phyloP scores from a whole-genome alignment of 1,284 basidiomycete genomes.

The Naganishia liquefaciens region DNA sequence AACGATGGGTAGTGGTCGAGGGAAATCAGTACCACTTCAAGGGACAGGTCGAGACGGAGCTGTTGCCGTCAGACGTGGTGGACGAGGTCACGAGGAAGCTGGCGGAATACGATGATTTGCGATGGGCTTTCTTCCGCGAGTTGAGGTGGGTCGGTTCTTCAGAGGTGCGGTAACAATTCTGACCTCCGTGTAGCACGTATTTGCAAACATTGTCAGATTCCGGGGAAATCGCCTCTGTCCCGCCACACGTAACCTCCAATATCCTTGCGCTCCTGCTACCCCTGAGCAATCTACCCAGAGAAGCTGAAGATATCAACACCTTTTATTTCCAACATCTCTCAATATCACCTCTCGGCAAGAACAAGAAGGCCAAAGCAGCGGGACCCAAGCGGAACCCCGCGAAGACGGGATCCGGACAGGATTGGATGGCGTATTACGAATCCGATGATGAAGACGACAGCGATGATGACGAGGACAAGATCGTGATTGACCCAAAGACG shows the following conservation, averaged over 20 bases:
- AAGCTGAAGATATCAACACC: constrained; percentile 70
- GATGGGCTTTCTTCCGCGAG: constrained; percentile 91
- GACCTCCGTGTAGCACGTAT: constrained; percentile 3
- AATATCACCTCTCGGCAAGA: constrained; percentile 30
- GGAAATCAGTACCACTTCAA: constrained; percentile 28
- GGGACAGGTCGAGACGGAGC: constrained; percentile 17
- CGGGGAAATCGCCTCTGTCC: not conserved
- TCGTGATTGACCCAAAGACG: constrained; percentile 51
- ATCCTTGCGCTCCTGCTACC: constrained; percentile 74
- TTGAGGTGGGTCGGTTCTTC: constrained; percentile 62
- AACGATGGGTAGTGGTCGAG: constrained; percentile 18
- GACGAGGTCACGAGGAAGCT: constrained; percentile 44
- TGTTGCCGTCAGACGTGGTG: constrained; percentile 29
- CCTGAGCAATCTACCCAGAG: constrained; percentile 78
- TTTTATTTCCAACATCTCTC: constrained; percentile 79
- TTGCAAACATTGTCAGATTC: constrained; percentile 22
- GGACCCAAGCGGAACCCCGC: constrained; percentile 16
- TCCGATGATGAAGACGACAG: constrained; percentile 40
- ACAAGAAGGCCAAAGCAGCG: constrained; percentile 25
- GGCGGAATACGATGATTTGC: constrained; percentile 65
- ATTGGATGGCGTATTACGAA: constrained; percentile 55
- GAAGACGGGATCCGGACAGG: constrained; percentile 37
- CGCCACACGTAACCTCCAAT: constrained; percentile 56
- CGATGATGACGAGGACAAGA: constrained; percentile 58
- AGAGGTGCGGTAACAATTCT: not conserved